A percentile compares a stretch with the other conserved stretches of the same genome.
Conservation (phyloP, 2,329 filamentous ascomycete species). For the Aureobasidium sp. region DNA sequence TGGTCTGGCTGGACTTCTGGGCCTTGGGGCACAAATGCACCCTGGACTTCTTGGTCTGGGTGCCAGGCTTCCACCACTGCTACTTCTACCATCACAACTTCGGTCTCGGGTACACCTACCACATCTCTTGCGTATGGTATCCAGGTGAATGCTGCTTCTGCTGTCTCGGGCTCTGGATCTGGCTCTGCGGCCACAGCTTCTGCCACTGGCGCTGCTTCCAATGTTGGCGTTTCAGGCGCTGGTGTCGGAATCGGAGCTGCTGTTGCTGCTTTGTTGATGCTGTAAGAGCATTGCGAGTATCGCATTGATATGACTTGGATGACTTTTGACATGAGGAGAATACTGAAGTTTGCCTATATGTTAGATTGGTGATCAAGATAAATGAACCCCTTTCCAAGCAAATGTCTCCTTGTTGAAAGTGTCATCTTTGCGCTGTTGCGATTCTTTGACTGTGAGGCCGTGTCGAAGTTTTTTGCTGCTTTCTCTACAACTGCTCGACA, state of each 20-base stretch:
- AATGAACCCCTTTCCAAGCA: not conserved
- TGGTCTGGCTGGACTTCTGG: slow-evolving; percentile 32
- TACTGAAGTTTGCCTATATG: not conserved
- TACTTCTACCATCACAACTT: slow-evolving; percentile 25
- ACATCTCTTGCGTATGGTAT: slow-evolving; percentile 27
- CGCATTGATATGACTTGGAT: slow-evolving; percentile 2
- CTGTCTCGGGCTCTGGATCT: slow-evolving; percentile 11
- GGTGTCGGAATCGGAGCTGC: slow-evolving; percentile 27
- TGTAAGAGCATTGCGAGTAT: slow-evolving; percentile 20
- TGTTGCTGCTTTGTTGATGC: slow-evolving; percentile 26
- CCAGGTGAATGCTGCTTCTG: slow-evolving; percentile 25
- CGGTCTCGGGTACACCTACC: slow-evolving; percentile 21
- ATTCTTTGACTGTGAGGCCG: no score
- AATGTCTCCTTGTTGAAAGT: no score
- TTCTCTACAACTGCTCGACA: no score
- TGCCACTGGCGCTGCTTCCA: slow-evolving; percentile 22
- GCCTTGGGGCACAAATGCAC: slow-evolving; percentile 27
- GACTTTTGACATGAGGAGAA: not conserved
- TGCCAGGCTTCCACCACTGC: slow-evolving; percentile 30
- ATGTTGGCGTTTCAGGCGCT: slow-evolving; percentile 23
- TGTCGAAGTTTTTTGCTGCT: not conserved
- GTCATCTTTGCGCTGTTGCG: no score
- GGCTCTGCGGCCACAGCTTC: slow-evolving; percentile 19
- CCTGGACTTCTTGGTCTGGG: slow-evolving; percentile 32
- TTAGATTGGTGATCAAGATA: not conserved